Evolutionary conservation across 306 rosid species (phyloP), one percentile per base, ranked within the genome.

Genomic region (Casuarina equisetifolia): DNA sequence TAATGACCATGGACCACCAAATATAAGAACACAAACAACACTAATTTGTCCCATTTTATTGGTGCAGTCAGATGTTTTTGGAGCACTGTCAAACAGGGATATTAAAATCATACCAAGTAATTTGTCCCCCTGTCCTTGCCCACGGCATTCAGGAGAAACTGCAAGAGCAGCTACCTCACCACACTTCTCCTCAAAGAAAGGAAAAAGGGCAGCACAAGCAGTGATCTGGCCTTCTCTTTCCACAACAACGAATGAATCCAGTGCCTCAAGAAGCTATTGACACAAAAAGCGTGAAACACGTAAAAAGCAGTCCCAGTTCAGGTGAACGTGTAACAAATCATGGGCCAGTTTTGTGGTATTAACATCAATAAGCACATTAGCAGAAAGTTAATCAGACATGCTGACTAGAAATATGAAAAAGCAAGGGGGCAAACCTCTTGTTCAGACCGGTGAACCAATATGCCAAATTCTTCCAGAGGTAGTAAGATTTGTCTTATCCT

Each of bases 151-250:
- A 4, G 97, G 88, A 77, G 97, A 90, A 80, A 96, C 99, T 57
- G 97, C 99, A 80, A 96, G 87, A 36, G 97, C 91, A 80, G 98
- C 99, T 80, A 96, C 85, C 87, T 96, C 99, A 64, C 94, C 99
- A 78, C 96, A 92, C 82, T 78, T 92, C 75, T 92, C 97, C 82
- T 87, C 91, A 51, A 49, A 81, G 90, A 79, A 93, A 75, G 96
- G 98, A 72, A 89, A 83, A 71, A 96, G 97, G 42, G 91, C 97
- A 80, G 90, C 98, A 73, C 97, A 96, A 4, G 98, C 99, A 84
- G 92, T 91, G 80, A 96, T 89, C 69, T 96, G 97, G 70, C 99
- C 99, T 85, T 96, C 99, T 88, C 99, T 87, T 85, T 92, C 98
- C 81, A 96, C 87, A 68, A 96, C 94, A 42, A 85, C 16, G 16